A percentile compares a stretch with the other conserved stretches of the same genome.
Conservation (phyloP, 2,329 filamentous ascomycete genomes). For the Rachicladosporium sp. region DNA sequence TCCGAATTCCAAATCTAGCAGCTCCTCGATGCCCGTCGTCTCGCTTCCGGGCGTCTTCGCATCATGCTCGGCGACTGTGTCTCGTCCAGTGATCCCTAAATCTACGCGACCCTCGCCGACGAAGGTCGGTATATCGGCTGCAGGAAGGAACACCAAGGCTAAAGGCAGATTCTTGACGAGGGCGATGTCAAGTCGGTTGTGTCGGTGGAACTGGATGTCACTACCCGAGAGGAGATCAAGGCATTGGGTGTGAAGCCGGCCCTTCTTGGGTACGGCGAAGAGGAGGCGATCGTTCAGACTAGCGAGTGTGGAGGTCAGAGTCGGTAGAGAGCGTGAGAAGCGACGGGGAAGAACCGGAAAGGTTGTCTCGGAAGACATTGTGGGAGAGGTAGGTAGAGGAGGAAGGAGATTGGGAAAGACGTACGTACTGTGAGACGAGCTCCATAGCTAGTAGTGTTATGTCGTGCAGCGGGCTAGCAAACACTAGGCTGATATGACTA, state of each 20-base stretch:
- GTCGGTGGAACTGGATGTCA: conserved; percentile 92
- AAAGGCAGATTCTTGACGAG: conserved; percentile 95
- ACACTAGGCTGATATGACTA: too few species aligned
- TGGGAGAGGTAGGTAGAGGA: conserved; percentile 2
- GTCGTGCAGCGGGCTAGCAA: too few species aligned
- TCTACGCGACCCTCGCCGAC: conserved; percentile 90
- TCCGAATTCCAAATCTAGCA: conserved; percentile 85
- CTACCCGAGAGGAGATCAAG: conserved; percentile 85
- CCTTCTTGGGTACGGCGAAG: conserved; percentile 99
- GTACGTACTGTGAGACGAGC: conserved; percentile 24
- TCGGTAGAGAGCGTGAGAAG: conserved; percentile 18
- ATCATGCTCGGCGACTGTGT: conserved; percentile 80
- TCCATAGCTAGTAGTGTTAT: conserved; percentile 15
- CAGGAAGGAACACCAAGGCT: conserved; percentile 91
- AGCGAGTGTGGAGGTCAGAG: conserved; percentile 26
- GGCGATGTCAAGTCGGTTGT: conserved; percentile 91
- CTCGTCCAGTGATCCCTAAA: conserved; percentile 84
- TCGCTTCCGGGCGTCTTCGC: conserved; percentile 33
- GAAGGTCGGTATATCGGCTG: conserved; percentile 93
- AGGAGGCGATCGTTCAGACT: conserved; percentile 87
- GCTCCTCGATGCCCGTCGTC: conserved; percentile 59
- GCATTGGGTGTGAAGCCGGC: conserved; percentile 74
- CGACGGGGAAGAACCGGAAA: conserved; percentile 7
- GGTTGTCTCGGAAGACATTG: conserved; percentile 1
- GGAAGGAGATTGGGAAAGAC: not conserved